Evolutionary conservation across 352 stramenopile species (phyloP), one percentile per base, ranked within the genome.

Genomic region (Phytophthora citrophthora): DNA sequence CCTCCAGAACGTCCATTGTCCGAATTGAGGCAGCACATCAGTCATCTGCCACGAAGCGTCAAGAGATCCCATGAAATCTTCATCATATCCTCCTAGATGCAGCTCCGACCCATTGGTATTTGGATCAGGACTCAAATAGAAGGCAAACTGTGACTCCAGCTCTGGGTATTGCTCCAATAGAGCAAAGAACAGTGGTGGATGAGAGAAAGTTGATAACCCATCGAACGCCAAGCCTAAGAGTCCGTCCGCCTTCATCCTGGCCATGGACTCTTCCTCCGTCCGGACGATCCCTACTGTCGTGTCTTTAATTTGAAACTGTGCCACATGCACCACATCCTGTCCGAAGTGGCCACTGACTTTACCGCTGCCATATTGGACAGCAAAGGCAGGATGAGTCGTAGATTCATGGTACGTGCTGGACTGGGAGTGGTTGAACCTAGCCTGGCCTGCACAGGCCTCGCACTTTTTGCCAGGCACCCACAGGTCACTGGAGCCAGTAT

Each of bases 151-250:
- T 2, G 88, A 81, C 54, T 91, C 75, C 32, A 94, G 34, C 10
- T 76, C 50, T 1, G 79, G 72, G 43, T 91, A 80, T 52, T 94
- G 86, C 58, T 84, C 54, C 32, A 92, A 44, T 20, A 94, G 49
- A 34, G 65, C 45, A 20, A 91, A 85, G 61, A 94, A 93, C 1
- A 91, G 72, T 39, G 86, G 83, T 32, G 86, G 86, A 38, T 89
- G 77, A 1, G 83, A 89, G 51, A 89, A 89, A 18, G 86, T 89
- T 23, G 87, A 90, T 53, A 99, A 91, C 0, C 86, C 90, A 52
- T 97, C 89, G 62, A 99, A 99, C 18, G 92, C 97, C 18, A 99
- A 64, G 44, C 97, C 97, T 20, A 99, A 74, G 58, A 99, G 96
- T 2, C 97, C 97, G 74, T 99, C 97, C 0, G 86, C 80, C 61